Percentiles rank a stretch among this genome's conserved stretches.
Conservation (phyloP, 2,329 filamentous ascomycete species). For the Aspergillus japonicus region DNA sequence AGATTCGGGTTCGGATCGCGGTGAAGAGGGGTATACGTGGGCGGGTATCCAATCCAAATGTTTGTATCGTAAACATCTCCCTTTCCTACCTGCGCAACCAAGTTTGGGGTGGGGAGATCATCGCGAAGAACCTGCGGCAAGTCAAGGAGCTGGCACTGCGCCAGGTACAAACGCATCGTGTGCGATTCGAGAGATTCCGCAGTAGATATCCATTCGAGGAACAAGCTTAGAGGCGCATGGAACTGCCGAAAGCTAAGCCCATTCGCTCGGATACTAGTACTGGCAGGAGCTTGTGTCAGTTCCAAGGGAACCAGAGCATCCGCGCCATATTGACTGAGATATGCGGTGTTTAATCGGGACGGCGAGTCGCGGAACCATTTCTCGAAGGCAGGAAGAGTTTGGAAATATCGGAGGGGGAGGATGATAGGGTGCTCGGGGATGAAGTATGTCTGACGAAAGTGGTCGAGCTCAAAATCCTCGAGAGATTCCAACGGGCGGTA, state of each 20-base stretch:
- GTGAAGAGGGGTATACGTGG: slow-evolving; percentile 87
- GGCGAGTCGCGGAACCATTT: slow-evolving; percentile 59
- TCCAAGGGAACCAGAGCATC: slow-evolving; percentile 60
- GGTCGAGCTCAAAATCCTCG: slow-evolving; percentile 36
- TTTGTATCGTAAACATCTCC: slow-evolving; percentile 86
- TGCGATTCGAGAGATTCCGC: slow-evolving; percentile 24
- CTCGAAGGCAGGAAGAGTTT: slow-evolving; percentile 51
- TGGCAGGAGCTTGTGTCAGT: slow-evolving; percentile 41
- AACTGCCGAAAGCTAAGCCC: slow-evolving; percentile 45
- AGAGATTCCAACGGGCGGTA: slow-evolving; percentile 32
- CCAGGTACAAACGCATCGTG: slow-evolving; percentile 68
- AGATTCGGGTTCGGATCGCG: slow-evolving; percentile 92
- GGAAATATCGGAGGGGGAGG: slow-evolving; percentile 47
- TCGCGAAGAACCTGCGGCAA: slow-evolving; percentile 62
- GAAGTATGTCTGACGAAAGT: slow-evolving; percentile 58
- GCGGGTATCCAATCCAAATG: slow-evolving; percentile 82
- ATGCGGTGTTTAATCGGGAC: slow-evolving; percentile 43
- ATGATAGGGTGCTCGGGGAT: slow-evolving; percentile 53
- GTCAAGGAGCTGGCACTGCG: slow-evolving; percentile 71
- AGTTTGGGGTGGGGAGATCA: slow-evolving; percentile 66
- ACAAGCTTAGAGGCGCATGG: slow-evolving; percentile 57
- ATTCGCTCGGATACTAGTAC: background rate
- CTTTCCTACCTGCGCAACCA: slow-evolving; percentile 64
- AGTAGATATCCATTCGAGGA: slow-evolving; percentile 55
- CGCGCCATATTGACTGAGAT: slow-evolving; percentile 47